Evolutionary conservation across 2,329 filamentous ascomycete species (phyloP).

Genomic region (Huntiella moniliformis): DNA sequence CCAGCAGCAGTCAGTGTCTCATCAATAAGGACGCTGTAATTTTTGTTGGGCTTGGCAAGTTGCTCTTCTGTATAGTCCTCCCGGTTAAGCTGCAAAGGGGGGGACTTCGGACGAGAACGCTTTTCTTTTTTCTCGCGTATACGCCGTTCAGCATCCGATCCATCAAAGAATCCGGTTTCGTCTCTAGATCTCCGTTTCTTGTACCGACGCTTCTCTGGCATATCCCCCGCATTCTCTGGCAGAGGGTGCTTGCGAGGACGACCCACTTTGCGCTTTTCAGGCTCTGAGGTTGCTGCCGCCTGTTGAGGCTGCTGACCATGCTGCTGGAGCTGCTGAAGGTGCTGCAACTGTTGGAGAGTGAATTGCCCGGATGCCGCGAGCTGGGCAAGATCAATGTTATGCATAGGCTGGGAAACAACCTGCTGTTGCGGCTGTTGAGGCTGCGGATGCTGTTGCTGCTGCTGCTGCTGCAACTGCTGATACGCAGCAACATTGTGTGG

Average conservation of each 20-base stretch:
- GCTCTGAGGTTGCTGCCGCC: constrained; percentile 3
- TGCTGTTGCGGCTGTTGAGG: not conserved
- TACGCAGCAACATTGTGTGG: constrained; percentile 4
- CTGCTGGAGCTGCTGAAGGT: not conserved
- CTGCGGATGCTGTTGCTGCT: constrained; percentile 3
- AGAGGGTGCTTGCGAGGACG: constrained; percentile 44
- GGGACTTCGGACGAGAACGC: constrained; percentile 34
- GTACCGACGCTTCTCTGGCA: constrained; percentile 46
- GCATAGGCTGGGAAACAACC: constrained; percentile 6
- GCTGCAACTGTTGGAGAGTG: constrained; percentile 1
- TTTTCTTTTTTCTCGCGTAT: constrained; percentile 40
- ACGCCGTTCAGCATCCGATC: constrained; percentile 36
- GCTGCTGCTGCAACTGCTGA: constrained; percentile 8
- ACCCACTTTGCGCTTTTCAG: constrained; percentile 46
- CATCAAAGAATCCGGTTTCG: constrained; percentile 29
- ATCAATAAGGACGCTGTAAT: constrained; percentile 41
- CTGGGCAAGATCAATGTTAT: constrained; percentile 3
- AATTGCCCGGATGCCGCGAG: constrained; percentile 3
- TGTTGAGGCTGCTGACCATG: constrained; percentile 3
- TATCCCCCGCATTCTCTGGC: constrained; percentile 34
- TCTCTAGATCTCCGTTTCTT: constrained; percentile 42
- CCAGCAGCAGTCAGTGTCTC: constrained; percentile 37
- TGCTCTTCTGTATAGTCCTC: constrained; percentile 39
- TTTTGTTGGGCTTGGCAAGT: constrained; percentile 42
- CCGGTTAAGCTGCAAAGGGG: constrained; percentile 34